phyloP scores from a whole-genome alignment of 2,329 filamentous ascomycete genomes.

The Colletotrichum acutatum region DNA sequence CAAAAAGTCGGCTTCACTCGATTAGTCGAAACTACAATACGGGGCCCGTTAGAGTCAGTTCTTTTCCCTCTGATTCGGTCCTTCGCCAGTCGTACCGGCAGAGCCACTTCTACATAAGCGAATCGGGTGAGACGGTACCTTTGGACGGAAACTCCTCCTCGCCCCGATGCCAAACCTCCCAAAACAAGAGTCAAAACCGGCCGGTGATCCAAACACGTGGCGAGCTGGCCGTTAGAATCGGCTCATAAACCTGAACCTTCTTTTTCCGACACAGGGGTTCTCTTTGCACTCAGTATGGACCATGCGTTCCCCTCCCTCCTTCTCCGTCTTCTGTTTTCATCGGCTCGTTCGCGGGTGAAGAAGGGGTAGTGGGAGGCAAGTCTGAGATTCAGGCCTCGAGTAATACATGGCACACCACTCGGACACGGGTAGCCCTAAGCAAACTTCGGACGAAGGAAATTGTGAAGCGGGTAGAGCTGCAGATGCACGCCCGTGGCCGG shows the following conservation, averaged over 20 bases:
- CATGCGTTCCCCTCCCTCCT: not conserved
- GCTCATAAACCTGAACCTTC: not conserved
- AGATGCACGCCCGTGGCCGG: not conserved
- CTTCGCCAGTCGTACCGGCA: not conserved
- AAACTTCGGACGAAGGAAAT: conserved; percentile 20
- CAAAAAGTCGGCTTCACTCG: not conserved
- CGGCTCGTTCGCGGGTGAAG: not conserved
- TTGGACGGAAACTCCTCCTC: not conserved
- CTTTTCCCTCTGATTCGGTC: not conserved
- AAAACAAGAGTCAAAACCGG: not conserved
- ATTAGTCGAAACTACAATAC: not conserved
- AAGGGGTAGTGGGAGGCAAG: too few relatives aligned
- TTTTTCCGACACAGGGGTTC: not conserved
- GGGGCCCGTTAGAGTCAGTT: not conserved
- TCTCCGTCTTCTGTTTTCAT: not conserved
- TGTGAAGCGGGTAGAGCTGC: not conserved
- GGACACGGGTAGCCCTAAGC: not conserved
- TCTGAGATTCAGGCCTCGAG: not conserved
- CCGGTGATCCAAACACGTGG: conserved; percentile 9
- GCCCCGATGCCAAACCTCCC: not conserved
- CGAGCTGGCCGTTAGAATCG: not conserved
- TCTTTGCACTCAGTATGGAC: not conserved
- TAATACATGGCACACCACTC: not conserved
- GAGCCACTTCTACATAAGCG: not conserved
- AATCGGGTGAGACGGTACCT: not conserved